phyloP scores from a whole-genome alignment of 192 early-diverging fungal genomes.

The Rhizophagus clarus region DNA sequence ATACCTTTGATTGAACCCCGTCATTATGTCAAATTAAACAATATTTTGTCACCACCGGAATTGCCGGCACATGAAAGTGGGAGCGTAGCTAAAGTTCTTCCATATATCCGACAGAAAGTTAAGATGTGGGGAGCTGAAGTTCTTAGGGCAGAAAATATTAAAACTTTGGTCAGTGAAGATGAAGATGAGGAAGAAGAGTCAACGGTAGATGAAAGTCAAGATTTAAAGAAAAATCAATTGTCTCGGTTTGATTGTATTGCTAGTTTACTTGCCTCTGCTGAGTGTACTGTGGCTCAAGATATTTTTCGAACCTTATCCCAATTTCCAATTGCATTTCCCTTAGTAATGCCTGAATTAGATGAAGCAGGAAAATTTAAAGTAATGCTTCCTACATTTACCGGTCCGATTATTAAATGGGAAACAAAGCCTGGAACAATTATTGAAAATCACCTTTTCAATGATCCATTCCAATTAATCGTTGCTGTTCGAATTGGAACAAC shows the following conservation, averaged over 20 bases:
- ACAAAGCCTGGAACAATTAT: slow-evolving; percentile 20
- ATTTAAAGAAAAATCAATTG: neutral
- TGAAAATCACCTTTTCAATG: slow-evolving; percentile 30
- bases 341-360: slow-evolving; percentile 20
- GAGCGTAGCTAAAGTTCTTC: slow-evolving; percentile 9
- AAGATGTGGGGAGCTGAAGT: slow-evolving; percentile 30
- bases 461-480: slow-evolving; percentile 19
- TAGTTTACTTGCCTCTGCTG: slow-evolving; percentile 14
- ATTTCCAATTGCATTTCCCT: slow-evolving; percentile 31
- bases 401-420: slow-evolving; percentile 29
- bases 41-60: slow-evolving; percentile 10
- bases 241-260: slow-evolving; percentile 29
- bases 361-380: slow-evolving; percentile 22
- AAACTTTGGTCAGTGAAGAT: slow-evolving; percentile 3
- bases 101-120: slow-evolving; percentile 25
- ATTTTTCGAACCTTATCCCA: slow-evolving; percentile 26
- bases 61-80: neutral
- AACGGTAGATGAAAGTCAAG: neutral
- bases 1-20: slow-evolving; percentile 16
- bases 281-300: slow-evolving; percentile 28
- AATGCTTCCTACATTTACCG: slow-evolving; percentile 23
- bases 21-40: slow-evolving; percentile 6
- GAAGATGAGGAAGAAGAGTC: neutral
- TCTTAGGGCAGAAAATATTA: slow-evolving; percentile 29
- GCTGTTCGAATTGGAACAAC: slow-evolving; percentile 27